Conservation (phyloP, 2,329 filamentous ascomycete species). For the Hortaea sp. region DNA sequence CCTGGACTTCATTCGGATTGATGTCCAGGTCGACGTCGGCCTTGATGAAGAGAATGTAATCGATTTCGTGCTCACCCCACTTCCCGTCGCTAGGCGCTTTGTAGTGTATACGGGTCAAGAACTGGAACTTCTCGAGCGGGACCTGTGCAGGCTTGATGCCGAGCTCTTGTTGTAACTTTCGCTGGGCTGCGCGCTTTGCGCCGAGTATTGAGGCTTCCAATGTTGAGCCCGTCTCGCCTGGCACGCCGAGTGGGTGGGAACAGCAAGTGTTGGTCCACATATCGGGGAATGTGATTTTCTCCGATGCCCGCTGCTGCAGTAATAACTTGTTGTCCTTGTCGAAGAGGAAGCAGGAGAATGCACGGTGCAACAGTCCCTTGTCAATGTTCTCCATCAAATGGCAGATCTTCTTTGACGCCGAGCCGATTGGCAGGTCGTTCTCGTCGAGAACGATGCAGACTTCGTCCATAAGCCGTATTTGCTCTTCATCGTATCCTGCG, state of each 20-base stretch:
- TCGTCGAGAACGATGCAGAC: slow-evolving; percentile 95
- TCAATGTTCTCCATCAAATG: slow-evolving; percentile 99
- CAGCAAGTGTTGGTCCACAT: slow-evolving; percentile 99
- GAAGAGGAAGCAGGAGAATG: slow-evolving; percentile 97
- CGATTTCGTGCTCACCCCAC: slow-evolving; percentile 98
- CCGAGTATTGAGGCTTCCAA: slow-evolving; percentile 72
- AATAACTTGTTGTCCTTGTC: slow-evolving; percentile 86
- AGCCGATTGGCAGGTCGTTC: slow-evolving; percentile 85
- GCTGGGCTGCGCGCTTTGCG: slow-evolving; percentile 82
- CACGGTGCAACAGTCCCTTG: slow-evolving; percentile 87
- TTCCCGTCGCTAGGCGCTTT: slow-evolving; percentile 93
- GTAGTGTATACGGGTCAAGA: slow-evolving; percentile 95
- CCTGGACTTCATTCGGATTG: slow-evolving; percentile 83
- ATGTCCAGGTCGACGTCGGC: slow-evolving; percentile 73
- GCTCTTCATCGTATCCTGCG: slow-evolving; percentile 90
- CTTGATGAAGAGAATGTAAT: slow-evolving; percentile 98
- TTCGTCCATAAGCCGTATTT: slow-evolving; percentile 97
- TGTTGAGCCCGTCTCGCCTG: slow-evolving; percentile 78
- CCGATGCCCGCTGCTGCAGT: slow-evolving; percentile 84
- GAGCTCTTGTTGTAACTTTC: slow-evolving; percentile 90
- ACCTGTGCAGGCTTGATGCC: slow-evolving; percentile 86
- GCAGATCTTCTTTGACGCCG: slow-evolving; percentile 95
- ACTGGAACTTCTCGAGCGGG: slow-evolving; percentile 81
- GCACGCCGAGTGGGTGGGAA: slow-evolving; percentile 87
- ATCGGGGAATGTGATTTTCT: slow-evolving; percentile 99